A percentile compares a stretch with the other conserved stretches of the same genome.
These are phyloP conservation scores for Elongisporangium senticosum DNA, from an alignment of 352 stramenopile genomes.

Conservation along the genomic window DNA sequence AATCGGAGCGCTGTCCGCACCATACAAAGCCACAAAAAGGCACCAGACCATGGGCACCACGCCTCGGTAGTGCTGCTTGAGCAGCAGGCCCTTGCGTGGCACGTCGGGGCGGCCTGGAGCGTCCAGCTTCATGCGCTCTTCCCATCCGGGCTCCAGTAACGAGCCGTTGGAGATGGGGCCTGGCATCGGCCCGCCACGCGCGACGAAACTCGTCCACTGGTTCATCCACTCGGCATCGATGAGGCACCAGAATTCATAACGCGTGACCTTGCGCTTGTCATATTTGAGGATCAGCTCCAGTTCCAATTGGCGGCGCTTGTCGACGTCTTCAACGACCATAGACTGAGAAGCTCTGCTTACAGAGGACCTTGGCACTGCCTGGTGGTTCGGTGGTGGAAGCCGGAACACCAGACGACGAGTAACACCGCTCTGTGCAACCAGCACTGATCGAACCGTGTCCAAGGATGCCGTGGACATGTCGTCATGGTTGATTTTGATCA, in stretches of 20 bases:
- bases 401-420: slow-evolving; percentile 46
- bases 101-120: slow-evolving; percentile 33
- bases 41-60: slow-evolving; percentile 77
- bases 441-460: slow-evolving; percentile 27
- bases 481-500: slow-evolving; percentile 65
- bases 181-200: slow-evolving; percentile 37
- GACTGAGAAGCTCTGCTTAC: slow-evolving; percentile 4
- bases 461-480: slow-evolving; percentile 45
- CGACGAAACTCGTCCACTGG: slow-evolving; percentile 53
- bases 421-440: slow-evolving; percentile 29
- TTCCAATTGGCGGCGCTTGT: slow-evolving; percentile 62
- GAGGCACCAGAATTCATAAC: slow-evolving; percentile 72
- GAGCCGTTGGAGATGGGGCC: slow-evolving; percentile 62
- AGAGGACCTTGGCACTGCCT: neutral
- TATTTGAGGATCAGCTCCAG: slow-evolving; percentile 57
- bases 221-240: slow-evolving; percentile 63
- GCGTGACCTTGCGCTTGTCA: slow-evolving; percentile 43
- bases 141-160: slow-evolving; percentile 39
- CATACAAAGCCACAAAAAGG: slow-evolving; percentile 58
- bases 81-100: slow-evolving; percentile 32
- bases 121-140: slow-evolving; percentile 17
- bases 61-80: slow-evolving; percentile 56
- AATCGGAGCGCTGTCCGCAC: slow-evolving; percentile 39
- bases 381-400: slow-evolving; percentile 18
- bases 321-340: slow-evolving; percentile 30